phyloP scores from a whole-genome alignment of 2,329 filamentous ascomycete genomes.

The Alternaria incomplexa region DNA sequence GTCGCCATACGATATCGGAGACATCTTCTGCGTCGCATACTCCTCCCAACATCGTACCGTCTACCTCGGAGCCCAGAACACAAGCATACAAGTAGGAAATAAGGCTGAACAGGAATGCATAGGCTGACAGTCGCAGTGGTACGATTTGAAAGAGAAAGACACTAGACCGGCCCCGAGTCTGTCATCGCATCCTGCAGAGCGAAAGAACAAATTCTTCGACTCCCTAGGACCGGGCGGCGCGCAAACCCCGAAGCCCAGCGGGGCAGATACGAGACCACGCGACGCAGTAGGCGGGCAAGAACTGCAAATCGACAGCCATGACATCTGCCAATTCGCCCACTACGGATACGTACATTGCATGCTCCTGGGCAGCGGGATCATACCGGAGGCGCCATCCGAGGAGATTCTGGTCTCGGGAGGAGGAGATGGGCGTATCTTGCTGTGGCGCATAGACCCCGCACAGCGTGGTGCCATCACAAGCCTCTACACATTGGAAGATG shows the following conservation, averaged over 20 bases:
- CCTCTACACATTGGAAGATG: conserved; percentile 70
- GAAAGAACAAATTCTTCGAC: conserved; percentile 91
- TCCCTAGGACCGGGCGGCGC: conserved; percentile 84
- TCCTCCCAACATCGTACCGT: conserved; percentile 79
- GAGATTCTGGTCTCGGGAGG: conserved; percentile 90
- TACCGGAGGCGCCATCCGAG: conserved; percentile 70
- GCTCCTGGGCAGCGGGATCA: conserved; percentile 78
- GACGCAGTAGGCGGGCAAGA: conserved; percentile 66
- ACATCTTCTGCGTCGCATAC: conserved; percentile 94
- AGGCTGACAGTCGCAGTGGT: conserved; percentile 66
- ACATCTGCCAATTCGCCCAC: conserved; percentile 88
- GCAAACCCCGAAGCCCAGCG: conserved; percentile 74
- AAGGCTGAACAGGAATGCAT: background rate
- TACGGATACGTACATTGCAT: conserved; percentile 97
- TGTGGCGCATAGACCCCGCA: conserved; percentile 78
- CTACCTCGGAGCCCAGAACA: conserved; percentile 93
- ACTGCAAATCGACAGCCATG: conserved; percentile 80
- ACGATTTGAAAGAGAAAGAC: conserved; percentile 70
- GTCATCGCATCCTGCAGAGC: conserved; percentile 73
- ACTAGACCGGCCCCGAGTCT: conserved; percentile 66
- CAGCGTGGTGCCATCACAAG: conserved; percentile 69
- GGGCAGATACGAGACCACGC: conserved; percentile 56
- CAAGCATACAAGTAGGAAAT: conserved; percentile 67
- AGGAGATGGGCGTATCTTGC: conserved; percentile 90
- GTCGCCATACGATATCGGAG: conserved; percentile 91